These are phyloP conservation scores for Rhodotorula kratochvilovae DNA, from an alignment of 768 basidiomycete genomes.

Conservation along the genomic window DNA sequence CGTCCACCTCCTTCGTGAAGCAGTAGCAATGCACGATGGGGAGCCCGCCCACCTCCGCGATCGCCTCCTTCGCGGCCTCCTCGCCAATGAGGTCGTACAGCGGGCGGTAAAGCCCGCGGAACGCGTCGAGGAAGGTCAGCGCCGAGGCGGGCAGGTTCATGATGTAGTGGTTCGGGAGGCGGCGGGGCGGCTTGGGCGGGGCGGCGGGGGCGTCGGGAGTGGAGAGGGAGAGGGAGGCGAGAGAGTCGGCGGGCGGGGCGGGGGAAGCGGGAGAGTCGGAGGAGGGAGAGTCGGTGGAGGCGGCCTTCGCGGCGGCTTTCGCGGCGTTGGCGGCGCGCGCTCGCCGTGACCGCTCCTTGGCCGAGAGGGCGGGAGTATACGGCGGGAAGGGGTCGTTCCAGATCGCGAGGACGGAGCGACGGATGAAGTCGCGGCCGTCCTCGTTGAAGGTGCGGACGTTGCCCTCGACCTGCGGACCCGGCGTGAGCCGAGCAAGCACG, in stretches of 20 bases:
- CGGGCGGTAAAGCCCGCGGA: conserved; percentile 63
- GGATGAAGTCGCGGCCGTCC: conserved; percentile 85
- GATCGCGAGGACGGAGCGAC: conserved; percentile 54
- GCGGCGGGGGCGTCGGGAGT: not conserved
- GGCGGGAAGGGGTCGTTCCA: conserved; percentile 66
- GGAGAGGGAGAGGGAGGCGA: not conserved
- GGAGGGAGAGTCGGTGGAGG: not conserved
- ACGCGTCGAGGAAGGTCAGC: conserved; percentile 81
- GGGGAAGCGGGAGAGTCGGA: not conserved
- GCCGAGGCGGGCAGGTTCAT: conserved; percentile 97
- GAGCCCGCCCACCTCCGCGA: conserved; percentile 54
- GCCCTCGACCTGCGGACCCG: conserved; percentile 59
- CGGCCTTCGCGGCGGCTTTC: not conserved
- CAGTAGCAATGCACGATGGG: conserved; percentile 95
- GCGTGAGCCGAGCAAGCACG: conserved; percentile 2
- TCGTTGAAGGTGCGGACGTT: conserved; percentile 68
- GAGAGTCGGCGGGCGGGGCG: not conserved
- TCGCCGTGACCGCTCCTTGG: conserved; percentile 23
- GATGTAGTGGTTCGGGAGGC: conserved; percentile 75
- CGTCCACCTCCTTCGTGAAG: conserved; percentile 78
- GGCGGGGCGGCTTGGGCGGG: conserved; percentile 49
- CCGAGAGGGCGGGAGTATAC: conserved; percentile 17
- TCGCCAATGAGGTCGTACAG: conserved; percentile 45
- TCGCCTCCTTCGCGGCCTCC: conserved; percentile 14
- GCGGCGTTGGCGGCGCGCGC: conserved; percentile 7